Base-by-base conservation (phyloP, 306 rosid species). In the Macrotyloma uniflorum region DNA sequence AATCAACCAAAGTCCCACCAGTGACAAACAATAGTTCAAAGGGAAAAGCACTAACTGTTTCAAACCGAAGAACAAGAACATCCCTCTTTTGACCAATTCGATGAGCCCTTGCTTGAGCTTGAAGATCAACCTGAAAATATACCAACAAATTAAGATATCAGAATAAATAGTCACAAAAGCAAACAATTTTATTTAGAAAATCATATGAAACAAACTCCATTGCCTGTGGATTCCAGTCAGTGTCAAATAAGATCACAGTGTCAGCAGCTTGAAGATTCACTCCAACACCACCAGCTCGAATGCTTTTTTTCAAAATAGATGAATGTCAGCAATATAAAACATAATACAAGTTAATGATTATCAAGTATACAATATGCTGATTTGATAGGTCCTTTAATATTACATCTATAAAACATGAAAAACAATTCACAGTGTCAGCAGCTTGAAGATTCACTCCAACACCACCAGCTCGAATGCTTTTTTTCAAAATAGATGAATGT, bases 391-490 rank as follows among this genome's bases (percentile, higher is more conserved):
- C 22, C 65, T 68, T 30, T 32, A 10, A 28, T 79, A 72, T 19
- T 55, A 61, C 62, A 74, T 32, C 74, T 54, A 42, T 69, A 51
- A 54, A 62, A 19, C 33, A 23, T 16, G n/a, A n/a, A n/a, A n/a
- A n/a, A n/a, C n/a, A n/a, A n/a, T n/a, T 96, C 63, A 96, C 99
- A 1, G 99, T 96, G 79, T 96, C 99, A 49, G 99, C 99, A 78
- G 99, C 99, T 88, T 96, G 99, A 87, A 96, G 99, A 90, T 96
- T 96, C 81, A 96, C 99, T 78, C 99, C 99, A 83, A 96, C 99
- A 57, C 98, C 99, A 86, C 99, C 99, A 77, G 99, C 99, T 49
- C 99, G 99, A 77, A 96, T 96, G 82, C 98, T 96, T 74, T 42
- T 43, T 70, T 46, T 40, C 2, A 62, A 35, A 72, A 67, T 43